Evolutionary conservation across 805 yeast genomes (phyloP).

Genomic region (Metschnikowia sp.): DNA sequence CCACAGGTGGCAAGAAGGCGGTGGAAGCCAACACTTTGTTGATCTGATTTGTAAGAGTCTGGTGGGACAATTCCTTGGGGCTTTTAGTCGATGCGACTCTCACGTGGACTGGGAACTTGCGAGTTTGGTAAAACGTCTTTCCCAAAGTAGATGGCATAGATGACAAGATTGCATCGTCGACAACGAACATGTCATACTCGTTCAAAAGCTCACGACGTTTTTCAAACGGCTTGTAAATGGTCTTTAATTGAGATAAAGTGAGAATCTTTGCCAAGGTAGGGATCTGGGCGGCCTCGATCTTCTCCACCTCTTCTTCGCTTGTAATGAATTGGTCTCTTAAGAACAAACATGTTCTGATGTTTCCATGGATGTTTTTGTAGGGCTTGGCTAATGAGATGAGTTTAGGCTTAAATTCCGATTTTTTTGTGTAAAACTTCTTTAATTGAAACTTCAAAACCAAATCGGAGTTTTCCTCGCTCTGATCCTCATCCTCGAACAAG

Average conservation of each 20-base stretch:
- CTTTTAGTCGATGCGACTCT: slow-evolving; percentile 35
- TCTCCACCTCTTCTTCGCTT: slow-evolving; percentile 39
- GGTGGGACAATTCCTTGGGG: slow-evolving; percentile 43
- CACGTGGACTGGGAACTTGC: slow-evolving; percentile 68
- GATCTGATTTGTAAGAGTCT: slow-evolving; percentile 55
- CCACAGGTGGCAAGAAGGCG: slow-evolving; percentile 66
- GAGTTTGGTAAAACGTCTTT: slow-evolving; percentile 60
- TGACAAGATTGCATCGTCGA: slow-evolving; percentile 79
- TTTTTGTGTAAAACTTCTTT: slow-evolving; percentile 60
- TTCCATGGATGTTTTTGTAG: slow-evolving; percentile 39
- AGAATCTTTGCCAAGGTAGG: slow-evolving; percentile 54
- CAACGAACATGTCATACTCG: slow-evolving; percentile 72
- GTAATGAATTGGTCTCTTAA: slow-evolving; percentile 59
- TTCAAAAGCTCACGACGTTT: slow-evolving; percentile 71
- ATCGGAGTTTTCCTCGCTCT: slow-evolving; percentile 51
- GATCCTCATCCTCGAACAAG: slow-evolving; percentile 46
- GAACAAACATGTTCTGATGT: slow-evolving; percentile 58
- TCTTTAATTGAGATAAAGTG: slow-evolving; percentile 71
- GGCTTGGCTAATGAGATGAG: slow-evolving; percentile 46
- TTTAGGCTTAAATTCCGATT: slow-evolving; percentile 57
- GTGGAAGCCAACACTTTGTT: slow-evolving; percentile 57
- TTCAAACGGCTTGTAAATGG: slow-evolving; percentile 84
- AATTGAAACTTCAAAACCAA: slow-evolving; percentile 62
- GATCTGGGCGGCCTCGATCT: slow-evolving; percentile 45
- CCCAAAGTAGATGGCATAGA: slow-evolving; percentile 83